A percentile compares a stretch with the other conserved stretches of the same genome.
phyloP scores from a whole-genome alignment of 2,329 filamentous ascomycete species.

The Claviceps sp. region DNA sequence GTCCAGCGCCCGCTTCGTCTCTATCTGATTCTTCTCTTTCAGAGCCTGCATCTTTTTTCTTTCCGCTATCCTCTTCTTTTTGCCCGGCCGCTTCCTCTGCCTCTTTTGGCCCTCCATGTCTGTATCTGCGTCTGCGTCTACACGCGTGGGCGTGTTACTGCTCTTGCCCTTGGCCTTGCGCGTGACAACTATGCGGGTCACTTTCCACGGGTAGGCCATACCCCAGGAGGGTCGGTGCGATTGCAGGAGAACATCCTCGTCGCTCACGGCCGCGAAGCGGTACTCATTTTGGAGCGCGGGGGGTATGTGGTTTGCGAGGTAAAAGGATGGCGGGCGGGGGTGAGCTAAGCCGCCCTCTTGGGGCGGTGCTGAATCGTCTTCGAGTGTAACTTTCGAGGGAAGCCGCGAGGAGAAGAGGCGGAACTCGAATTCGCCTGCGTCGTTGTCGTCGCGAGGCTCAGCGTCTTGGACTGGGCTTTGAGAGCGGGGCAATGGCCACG shows the following conservation, averaged over 20 bases:
- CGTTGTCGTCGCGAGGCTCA: constrained; percentile 14
- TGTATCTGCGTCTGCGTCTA: constrained; percentile 6
- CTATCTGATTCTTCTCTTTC: constrained; percentile 26
- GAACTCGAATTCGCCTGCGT: constrained; percentile 35
- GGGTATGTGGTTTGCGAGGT: constrained; percentile 29
- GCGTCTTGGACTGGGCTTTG: constrained; percentile 6
- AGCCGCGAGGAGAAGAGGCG: constrained; percentile 40
- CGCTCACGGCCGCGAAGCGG: constrained; percentile 33
- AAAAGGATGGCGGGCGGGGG: constrained; percentile 32
- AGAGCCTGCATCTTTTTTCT: constrained; percentile 30
- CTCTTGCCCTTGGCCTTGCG: constrained; percentile 11
- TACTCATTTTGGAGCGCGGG: constrained; percentile 26
- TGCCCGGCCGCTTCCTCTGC: constrained; percentile 36
- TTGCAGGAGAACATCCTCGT: constrained; percentile 34
- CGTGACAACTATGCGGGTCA: constrained; percentile 23
- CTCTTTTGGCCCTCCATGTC: constrained; percentile 6
- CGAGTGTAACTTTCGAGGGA: constrained; percentile 37
- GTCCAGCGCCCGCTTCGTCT: constrained; percentile 24
- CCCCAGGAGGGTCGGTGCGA: constrained; percentile 39
- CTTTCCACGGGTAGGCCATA: constrained; percentile 46
- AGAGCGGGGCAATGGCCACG: background rate
- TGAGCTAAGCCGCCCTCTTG: constrained; percentile 23
- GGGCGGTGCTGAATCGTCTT: constrained; percentile 24
- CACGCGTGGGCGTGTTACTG: background rate
- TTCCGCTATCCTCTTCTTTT: constrained; percentile 42